Evolutionary conservation across 805 yeast genomes (phyloP).

Genomic region (Ogataea haglerorum): DNA sequence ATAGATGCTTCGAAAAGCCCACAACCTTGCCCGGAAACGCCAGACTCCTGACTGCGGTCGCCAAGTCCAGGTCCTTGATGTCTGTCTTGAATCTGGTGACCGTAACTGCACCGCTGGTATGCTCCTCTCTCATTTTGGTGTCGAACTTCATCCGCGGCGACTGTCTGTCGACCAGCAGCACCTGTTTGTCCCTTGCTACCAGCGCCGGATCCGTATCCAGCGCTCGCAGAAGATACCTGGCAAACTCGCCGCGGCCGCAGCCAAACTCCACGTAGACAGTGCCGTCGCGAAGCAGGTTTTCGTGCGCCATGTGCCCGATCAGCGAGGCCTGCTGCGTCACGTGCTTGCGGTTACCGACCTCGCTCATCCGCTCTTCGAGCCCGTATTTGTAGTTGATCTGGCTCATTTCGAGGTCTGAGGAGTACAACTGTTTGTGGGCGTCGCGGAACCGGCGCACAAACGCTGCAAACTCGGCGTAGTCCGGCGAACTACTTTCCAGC

Average conservation of each 20-base stretch:
- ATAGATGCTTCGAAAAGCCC: slow-evolving; percentile 81
- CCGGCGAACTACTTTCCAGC: slow-evolving; percentile 4
- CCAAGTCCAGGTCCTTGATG: slow-evolving; percentile 69
- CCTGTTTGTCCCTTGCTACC: slow-evolving; percentile 23
- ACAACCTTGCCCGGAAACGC: slow-evolving; percentile 30
- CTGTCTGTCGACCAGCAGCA: slow-evolving; percentile 71
- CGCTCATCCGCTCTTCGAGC: slow-evolving; percentile 42
- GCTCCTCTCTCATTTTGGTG: slow-evolving; percentile 58
- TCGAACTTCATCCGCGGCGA: slow-evolving; percentile 79
- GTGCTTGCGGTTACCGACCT: slow-evolving; percentile 64
- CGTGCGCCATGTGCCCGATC: slow-evolving; percentile 58
- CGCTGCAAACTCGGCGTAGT: slow-evolving; percentile 22
- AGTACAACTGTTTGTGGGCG: slow-evolving; percentile 13
- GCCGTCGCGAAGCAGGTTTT: slow-evolving; percentile 35
- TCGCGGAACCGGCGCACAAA: slow-evolving; percentile 18
- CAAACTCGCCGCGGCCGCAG: slow-evolving; percentile 84
- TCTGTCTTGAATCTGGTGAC: slow-evolving; percentile 61
- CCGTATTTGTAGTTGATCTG: slow-evolving; percentile 30
- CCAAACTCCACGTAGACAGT: slow-evolving; percentile 72
- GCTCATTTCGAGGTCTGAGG: slow-evolving; percentile 13
- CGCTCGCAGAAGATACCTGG: slow-evolving; percentile 53
- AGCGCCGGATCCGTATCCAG: slow-evolving; percentile 17
- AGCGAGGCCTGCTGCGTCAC: slow-evolving; percentile 79
- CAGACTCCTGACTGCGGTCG: slow-evolving; percentile 37
- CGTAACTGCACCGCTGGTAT: slow-evolving; percentile 20